These are phyloP conservation scores for Pichia sp. DNA, from an alignment of 1,139 yeast genomes.

Conservation along the genomic window DNA sequence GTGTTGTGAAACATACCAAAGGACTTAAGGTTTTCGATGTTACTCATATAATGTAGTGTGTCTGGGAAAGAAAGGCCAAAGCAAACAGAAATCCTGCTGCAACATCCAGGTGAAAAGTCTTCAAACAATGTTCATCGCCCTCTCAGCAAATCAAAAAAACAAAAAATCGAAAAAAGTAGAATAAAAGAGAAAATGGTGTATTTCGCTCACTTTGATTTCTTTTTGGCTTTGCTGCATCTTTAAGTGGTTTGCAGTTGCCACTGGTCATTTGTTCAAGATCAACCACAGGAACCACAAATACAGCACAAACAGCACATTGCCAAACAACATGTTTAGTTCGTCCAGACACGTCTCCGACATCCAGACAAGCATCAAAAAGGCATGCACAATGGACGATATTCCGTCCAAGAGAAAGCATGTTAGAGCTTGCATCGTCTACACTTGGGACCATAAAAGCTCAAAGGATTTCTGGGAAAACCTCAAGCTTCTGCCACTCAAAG, in stretches of 20 bases:
- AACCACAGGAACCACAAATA: neutral
- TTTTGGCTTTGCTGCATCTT: neutral
- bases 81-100: neutral
- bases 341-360: slow-evolving; percentile 39
- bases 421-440: slow-evolving; percentile 84
- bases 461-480: slow-evolving; percentile 82
- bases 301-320: neutral
- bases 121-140: neutral
- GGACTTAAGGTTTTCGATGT: slow-evolving; percentile 95
- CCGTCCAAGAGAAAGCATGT: slow-evolving; percentile 97
- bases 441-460: slow-evolving; percentile 93
- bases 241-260: neutral
- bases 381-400: slow-evolving; percentile 77
- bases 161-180: neutral
- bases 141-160: neutral
- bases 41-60: slow-evolving; percentile 49
- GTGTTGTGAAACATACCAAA: slow-evolving; percentile 51
- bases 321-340: slow-evolving; percentile 14
- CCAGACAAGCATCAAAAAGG: slow-evolving; percentile 71
- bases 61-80: neutral
- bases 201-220: neutral
- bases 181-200: too few relatives aligned
- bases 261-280: neutral
- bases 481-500: slow-evolving; percentile 72
- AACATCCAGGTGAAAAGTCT: neutral